phyloP scores from a whole-genome alignment of 2,329 filamentous ascomycete genomes.

The Septoria linicola region DNA sequence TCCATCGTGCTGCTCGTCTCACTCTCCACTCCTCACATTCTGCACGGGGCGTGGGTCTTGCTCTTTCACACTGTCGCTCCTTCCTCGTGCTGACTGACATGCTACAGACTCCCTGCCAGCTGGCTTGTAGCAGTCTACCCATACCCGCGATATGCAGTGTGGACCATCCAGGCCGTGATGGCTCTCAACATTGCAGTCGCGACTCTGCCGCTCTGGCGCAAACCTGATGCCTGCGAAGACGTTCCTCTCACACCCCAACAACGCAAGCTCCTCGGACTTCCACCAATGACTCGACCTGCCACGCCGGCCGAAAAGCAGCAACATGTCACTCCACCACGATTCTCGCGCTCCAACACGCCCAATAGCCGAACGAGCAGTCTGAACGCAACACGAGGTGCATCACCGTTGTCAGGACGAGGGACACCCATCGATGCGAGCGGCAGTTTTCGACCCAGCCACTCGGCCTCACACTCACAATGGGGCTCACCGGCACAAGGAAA shows the following conservation, averaged over 20 bases:
- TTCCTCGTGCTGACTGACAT: neutral
- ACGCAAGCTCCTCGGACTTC: slow-evolving; percentile 77
- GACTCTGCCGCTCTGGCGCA: slow-evolving; percentile 68
- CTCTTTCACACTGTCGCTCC: neutral
- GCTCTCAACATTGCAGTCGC: slow-evolving; percentile 66
- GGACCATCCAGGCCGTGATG: slow-evolving; percentile 55
- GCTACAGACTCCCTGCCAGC: slow-evolving; percentile 19
- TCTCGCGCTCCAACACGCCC: slow-evolving; percentile 72
- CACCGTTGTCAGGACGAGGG: slow-evolving; percentile 59
- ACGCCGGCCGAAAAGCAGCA: slow-evolving; percentile 68
- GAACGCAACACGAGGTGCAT: slow-evolving; percentile 45
- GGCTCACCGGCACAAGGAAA: slow-evolving; percentile 16
- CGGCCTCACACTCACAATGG: slow-evolving; percentile 17
- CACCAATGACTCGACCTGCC: slow-evolving; percentile 60
- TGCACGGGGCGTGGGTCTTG: slow-evolving; percentile 29
- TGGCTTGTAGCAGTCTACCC: slow-evolving; percentile 25
- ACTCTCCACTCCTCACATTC: slow-evolving; percentile 47
- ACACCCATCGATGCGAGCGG: slow-evolving; percentile 24
- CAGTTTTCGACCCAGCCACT: slow-evolving; percentile 20
- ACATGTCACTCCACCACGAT: slow-evolving; percentile 84
- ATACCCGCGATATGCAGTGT: slow-evolving; percentile 43
- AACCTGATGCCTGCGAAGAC: slow-evolving; percentile 76
- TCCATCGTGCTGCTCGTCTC: slow-evolving; percentile 53
- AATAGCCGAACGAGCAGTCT: slow-evolving; percentile 55
- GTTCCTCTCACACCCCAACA: slow-evolving; percentile 90